Evolutionary conservation across 192 early-diverging fungal species (phyloP).

Genomic region (Backusella liffmaniae): DNA sequence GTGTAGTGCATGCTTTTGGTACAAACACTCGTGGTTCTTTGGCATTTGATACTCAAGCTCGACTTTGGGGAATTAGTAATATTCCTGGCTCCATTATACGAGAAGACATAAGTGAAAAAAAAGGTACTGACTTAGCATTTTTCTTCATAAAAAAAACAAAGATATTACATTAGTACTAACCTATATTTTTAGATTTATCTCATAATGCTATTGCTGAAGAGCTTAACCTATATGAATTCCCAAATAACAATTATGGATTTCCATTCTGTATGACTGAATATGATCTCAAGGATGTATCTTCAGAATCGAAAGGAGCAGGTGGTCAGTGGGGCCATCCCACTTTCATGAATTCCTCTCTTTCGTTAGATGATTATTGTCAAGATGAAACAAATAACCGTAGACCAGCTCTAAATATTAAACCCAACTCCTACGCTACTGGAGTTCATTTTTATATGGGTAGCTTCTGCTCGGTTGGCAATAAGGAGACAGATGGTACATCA

Average conservation of each 20-base stretch:
- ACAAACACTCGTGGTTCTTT: slow-evolving; percentile 24
- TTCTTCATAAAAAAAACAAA: neutral
- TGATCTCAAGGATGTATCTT: neutral
- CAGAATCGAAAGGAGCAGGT: neutral
- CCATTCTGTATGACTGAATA: slow-evolving; percentile 23
- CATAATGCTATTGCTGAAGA: slow-evolving; percentile 5
- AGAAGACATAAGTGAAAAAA: slow-evolving; percentile 1
- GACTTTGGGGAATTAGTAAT: slow-evolving; percentile 25
- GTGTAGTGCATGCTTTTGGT: slow-evolving; percentile 21
- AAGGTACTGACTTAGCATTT: neutral
- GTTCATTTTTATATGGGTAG: slow-evolving; percentile 24
- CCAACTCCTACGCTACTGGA: slow-evolving; percentile 6
- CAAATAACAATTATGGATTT: slow-evolving; percentile 16
- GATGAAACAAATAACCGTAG: neutral
- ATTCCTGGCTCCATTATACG: slow-evolving; percentile 2
- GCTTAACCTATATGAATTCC: slow-evolving; percentile 20
- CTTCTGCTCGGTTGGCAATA: slow-evolving; percentile 27
- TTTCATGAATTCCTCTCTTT: slow-evolving; percentile 6
- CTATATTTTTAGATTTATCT: neutral
- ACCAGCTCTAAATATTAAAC: slow-evolving; percentile 8
- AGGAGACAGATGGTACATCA: slow-evolving; percentile 20
- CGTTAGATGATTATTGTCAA: slow-evolving; percentile 18
- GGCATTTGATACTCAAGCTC: slow-evolving; percentile 30
- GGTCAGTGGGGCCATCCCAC: slow-evolving; percentile 13
- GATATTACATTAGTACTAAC: neutral